Base-by-base conservation (phyloP, 257 asterid species). In the Mentha longifolia region DNA sequence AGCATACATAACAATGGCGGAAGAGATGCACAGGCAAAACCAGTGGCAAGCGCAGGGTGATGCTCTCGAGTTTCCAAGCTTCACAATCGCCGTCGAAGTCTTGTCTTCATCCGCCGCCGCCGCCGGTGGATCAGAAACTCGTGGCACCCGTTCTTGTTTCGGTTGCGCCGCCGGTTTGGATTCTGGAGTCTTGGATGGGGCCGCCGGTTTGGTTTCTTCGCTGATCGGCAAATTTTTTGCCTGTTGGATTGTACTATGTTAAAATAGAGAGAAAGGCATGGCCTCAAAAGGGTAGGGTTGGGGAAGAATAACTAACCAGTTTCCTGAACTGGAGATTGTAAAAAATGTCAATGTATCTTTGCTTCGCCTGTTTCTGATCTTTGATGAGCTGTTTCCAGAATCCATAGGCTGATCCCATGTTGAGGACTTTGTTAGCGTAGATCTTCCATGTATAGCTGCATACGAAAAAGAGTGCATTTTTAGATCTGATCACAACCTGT, bases 361-460 rank as follows among this genome's bases (percentile, higher is more conserved):
- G 87, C 68, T 86, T 88, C 6, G 94, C 89, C 57, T 85, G 87
- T 75, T 86, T 92, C 41, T 82, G 83, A 20, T 76, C 86, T 68
- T 83, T 78, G 75, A 86, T 76, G 39, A 86, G 63, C 72, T 77
- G 89, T 82, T 84, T 87, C 98, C 96, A 92, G 73, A 86, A 88
- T 46, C 95, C 88, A 54, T 86, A 89, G 35, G 84, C 78, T 63
- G 83, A 77, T 70, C 96, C 96, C 89, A 88, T 89, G 72, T 89
- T 87, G 77, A 92, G 74, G 33, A 84, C 89, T 77, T 84, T 90
- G 81, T 86, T 89, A 45, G 98, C 94, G 11, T 92, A 92, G 20
- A 89, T 92, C 84, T 86, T 86, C 96, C 98, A 92, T 56, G 98
- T 89, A 69, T 89, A 92, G 84, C 98, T 89, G 85, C 81, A 78